These are phyloP conservation scores for Eutrema japonicum DNA, from an alignment of 345 rosid species.

Conservation along the genomic window DNA sequence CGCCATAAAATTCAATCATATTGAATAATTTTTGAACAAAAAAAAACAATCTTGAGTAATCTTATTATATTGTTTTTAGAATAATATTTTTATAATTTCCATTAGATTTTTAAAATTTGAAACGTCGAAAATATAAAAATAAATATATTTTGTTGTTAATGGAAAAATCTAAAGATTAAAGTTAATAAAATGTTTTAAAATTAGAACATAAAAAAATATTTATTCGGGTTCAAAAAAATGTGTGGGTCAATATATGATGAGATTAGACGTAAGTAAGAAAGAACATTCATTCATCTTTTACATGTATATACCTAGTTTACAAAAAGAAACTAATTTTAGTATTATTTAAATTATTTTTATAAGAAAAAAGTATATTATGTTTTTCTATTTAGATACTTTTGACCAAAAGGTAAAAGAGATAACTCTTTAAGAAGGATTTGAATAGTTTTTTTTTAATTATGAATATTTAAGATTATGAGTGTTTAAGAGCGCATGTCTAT, in stretches of 20 bases:
- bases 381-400: not conserved
- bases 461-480: slow-evolving; percentile 10
- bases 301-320: too few relatives aligned
- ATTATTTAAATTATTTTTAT: too few relatives aligned
- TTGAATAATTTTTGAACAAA: too few relatives aligned
- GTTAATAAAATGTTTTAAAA: not conserved
- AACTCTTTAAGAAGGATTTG: not conserved
- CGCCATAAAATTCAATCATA: too few relatives aligned
- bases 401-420: not conserved
- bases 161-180: not conserved
- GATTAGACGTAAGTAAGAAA: too few relatives aligned
- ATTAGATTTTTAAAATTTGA: too few relatives aligned
- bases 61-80: not conserved
- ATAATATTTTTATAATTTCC: not conserved
- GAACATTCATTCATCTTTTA: not conserved
- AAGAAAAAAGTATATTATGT: not conserved
- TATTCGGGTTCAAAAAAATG: too few relatives aligned
- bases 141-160: not conserved
- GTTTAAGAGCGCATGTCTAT: slow-evolving; percentile 36
- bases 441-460: slow-evolving; percentile 1
- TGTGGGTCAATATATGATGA: not conserved
- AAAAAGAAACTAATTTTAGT: too few relatives aligned
- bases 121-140: not conserved
- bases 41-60: not conserved
- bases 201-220: not conserved